Conservation (phyloP, 768 basidiomycete species). For the Russula dissimulans region DNA sequence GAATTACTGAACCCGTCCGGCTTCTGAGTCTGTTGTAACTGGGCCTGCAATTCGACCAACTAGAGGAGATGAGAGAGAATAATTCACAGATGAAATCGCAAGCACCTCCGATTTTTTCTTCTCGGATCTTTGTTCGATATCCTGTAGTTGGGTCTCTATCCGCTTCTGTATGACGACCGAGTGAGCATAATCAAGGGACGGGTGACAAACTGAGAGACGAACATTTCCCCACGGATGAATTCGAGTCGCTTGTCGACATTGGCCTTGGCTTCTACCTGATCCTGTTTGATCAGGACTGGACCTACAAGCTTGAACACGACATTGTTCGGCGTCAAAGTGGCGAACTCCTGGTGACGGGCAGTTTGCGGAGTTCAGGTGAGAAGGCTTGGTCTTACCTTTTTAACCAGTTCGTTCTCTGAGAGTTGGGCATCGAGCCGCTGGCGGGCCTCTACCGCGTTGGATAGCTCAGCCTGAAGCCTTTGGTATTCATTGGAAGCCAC, state of each 20-base stretch:
- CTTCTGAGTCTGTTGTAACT: constrained; percentile 33
- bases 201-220: constrained; percentile 23
- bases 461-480: constrained; percentile 68
- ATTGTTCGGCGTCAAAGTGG: constrained; percentile 61
- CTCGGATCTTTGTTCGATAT: constrained; percentile 65
- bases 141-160: constrained; percentile 74
- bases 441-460: constrained; percentile 64
- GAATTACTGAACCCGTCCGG: constrained; percentile 28
- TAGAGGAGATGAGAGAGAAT: constrained; percentile 22
- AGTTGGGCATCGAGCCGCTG: constrained; percentile 86
- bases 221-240: constrained; percentile 88
- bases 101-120: constrained; percentile 76
- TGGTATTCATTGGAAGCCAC: constrained; percentile 66
- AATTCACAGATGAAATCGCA: background rate
- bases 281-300: constrained; percentile 84
- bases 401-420: constrained; percentile 86
- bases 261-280: constrained; percentile 72
- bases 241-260: constrained; percentile 87
- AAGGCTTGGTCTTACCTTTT: constrained; percentile 46
- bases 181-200: constrained; percentile 8
- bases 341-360: constrained; percentile 59
- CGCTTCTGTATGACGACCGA: constrained; percentile 40
- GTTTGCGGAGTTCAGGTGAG: background rate
- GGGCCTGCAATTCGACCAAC: constrained; percentile 60
- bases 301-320: constrained; percentile 87